Percentiles rank a stretch among this genome's conserved stretches.
These are phyloP conservation scores for Canavalia ensiformis DNA, from an alignment of 306 rosid species.

Conservation along the genomic window DNA sequence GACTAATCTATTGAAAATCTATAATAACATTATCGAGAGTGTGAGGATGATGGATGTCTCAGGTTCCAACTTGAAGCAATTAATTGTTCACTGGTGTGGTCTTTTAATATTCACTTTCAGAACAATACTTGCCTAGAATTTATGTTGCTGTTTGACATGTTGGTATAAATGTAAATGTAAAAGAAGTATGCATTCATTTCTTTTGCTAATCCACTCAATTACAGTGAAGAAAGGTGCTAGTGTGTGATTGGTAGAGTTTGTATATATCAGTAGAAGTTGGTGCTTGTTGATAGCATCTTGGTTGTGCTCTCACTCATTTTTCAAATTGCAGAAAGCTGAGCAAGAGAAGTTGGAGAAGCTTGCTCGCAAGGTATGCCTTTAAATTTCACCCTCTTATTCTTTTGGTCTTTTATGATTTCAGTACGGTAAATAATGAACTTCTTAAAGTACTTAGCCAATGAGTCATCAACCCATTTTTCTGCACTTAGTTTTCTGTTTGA, in stretches of 20 bases:
- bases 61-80: too few relatives aligned
- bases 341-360: slow-evolving; percentile 90
- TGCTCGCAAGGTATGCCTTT: slow-evolving; percentile 76
- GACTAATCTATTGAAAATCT: slow-evolving; percentile 7
- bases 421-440: background rate
- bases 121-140: background rate
- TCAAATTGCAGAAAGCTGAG: slow-evolving; percentile 73
- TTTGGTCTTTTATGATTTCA: slow-evolving; percentile 8
- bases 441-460: background rate
- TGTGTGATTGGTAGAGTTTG: background rate
- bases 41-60: background rate
- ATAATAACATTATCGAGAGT: background rate
- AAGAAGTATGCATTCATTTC: slow-evolving; percentile 21
- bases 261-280: slow-evolving; percentile 20
- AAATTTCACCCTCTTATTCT: slow-evolving; percentile 1
- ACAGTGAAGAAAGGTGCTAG: background rate
- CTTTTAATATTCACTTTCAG: slow-evolving; percentile 17
- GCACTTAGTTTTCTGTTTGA: slow-evolving; percentile 30
- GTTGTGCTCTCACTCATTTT: slow-evolving; percentile 33
- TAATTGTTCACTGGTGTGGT: slow-evolving; percentile 6
- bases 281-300: slow-evolving; percentile 33
- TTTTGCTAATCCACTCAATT: background rate
- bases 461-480: slow-evolving; percentile 28
- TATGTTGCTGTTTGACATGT: slow-evolving; percentile 20
- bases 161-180: too few relatives aligned